phyloP scores from a whole-genome alignment of 768 basidiomycete species.

The Strobilomyces confusus region DNA sequence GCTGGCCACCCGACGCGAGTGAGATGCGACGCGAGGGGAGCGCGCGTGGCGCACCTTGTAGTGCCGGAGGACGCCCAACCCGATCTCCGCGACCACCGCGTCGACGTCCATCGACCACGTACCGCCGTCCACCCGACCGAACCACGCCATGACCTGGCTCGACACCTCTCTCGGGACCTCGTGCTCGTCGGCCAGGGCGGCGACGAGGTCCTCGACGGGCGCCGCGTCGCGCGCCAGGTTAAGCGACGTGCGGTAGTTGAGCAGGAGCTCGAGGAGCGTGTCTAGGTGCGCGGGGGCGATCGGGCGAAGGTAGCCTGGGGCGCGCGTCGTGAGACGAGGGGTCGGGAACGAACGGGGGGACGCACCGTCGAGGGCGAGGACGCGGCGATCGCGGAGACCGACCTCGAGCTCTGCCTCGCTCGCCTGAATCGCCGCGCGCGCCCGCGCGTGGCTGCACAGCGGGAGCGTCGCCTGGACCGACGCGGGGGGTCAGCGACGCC shows the following conservation, averaged over 20 bases:
- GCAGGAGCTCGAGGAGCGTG: slow-evolving; percentile 67
- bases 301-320: slow-evolving; percentile 72
- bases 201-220: slow-evolving; percentile 54
- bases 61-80: slow-evolving; percentile 65
- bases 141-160: slow-evolving; percentile 77
- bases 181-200: slow-evolving; percentile 66
- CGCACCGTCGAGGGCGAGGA: slow-evolving; percentile 69
- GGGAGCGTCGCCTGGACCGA: slow-evolving; percentile 34
- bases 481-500: neutral
- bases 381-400: slow-evolving; percentile 63
- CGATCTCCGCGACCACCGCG: slow-evolving; percentile 68
- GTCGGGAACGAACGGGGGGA: neutral
- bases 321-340: neutral
- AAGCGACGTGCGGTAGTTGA: slow-evolving; percentile 68
- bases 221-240: slow-evolving; percentile 50
- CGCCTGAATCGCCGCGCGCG: slow-evolving; percentile 68
- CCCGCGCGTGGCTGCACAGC: slow-evolving; percentile 53
- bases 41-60: slow-evolving; percentile 42
- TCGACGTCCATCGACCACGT: slow-evolving; percentile 65
- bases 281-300: slow-evolving; percentile 64
- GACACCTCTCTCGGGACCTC: slow-evolving; percentile 61
- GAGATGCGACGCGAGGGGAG: neutral
- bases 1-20: slow-evolving; percentile 34
- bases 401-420: slow-evolving; percentile 69
- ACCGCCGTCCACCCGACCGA: slow-evolving; percentile 55